Evolutionary conservation across 2,329 filamentous ascomycete species (phyloP), one percentile per base, ranked within the genome.

Genomic region (Trichocomaceae sp.): DNA sequence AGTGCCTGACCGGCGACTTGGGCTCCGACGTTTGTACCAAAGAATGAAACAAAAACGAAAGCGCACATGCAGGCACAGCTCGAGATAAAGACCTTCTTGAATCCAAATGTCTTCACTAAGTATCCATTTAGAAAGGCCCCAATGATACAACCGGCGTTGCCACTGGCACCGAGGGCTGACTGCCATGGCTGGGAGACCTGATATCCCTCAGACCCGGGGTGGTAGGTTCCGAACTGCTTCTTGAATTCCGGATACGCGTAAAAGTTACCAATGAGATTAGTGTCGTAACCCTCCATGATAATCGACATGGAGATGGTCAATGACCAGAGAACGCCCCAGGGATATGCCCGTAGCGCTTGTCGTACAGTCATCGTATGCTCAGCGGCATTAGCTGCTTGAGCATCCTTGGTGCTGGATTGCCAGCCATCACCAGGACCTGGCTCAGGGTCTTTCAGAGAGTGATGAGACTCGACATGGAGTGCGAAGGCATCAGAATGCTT

Each of bases 251-350:
- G 63, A 51, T 74, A 73, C 58, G 64, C 72, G 73, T 82, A 91
- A 66, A 93, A 90, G 71, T 90, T 91, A 74, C 86, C 88, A 62
- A 92, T 83, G 54, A 95, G 75, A 63, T 83, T 85, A 55, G 93
- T 78, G 66, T 95, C 89, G 74, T 91, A 95, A 37, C 88, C 90
- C 71, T 95, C 90, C 90, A 96, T 96, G 63, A 83, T 83, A 65
- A 95, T 93, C 67, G 87, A 90, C 0, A 88, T 91, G n/a, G 87
- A 92, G 69, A 96, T 91, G 56, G 95, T 76, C 52, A 95, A 66
- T 62, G 85, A 89, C 88, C 89, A 96, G 20, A 76, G 79, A 55
- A 95, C 85, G 19, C 90, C 90, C 75, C 95, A 92, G 55, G 89
- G 90, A 66, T 96, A 96, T 23, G 92, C 78, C 65, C 78, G 83